A percentile compares a stretch with the other conserved stretches of the same genome.
phyloP scores from a whole-genome alignment of 163 green algal genomes.

The Chloromonas sp. region DNA sequence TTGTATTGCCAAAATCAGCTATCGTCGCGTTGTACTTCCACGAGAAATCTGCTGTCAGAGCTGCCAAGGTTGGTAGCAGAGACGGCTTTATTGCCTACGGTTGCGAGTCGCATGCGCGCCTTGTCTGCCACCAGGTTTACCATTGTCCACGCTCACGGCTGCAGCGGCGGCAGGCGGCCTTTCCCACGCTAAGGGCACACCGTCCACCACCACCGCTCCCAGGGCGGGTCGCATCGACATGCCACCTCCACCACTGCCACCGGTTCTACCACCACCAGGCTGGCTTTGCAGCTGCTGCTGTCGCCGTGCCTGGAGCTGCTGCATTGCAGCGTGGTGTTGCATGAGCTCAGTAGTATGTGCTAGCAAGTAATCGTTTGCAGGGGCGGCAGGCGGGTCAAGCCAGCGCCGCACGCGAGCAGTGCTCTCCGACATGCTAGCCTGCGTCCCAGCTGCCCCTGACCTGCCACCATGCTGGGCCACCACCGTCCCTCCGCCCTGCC shows the following conservation, averaged over 20 bases:
- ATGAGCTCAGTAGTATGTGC: neutral
- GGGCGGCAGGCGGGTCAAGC: neutral
- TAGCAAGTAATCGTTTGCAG: neutral
- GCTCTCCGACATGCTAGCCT: neutral
- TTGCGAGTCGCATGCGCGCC: no score
- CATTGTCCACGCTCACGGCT: no score
- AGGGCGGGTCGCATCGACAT: neutral
- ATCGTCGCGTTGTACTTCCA: no score
- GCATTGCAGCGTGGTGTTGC: neutral
- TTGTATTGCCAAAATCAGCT: no score
- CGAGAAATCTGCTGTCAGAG: no score
- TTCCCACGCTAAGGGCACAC: neutral
- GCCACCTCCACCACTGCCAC: neutral
- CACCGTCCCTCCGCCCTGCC: neutral
- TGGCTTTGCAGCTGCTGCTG: neutral
- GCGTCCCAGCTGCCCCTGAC: neutral
- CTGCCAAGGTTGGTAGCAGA: no score
- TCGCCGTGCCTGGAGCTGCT: neutral
- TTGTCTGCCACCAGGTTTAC: no score
- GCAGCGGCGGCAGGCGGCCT: no score
- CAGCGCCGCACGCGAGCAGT: neutral
- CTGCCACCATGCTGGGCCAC: neutral
- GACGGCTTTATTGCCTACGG: no score
- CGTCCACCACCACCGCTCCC: neutral
- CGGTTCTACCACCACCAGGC: neutral